Base-by-base conservation (phyloP, 148 eudicot genomes). In the Pharnaceum exiguum region DNA sequence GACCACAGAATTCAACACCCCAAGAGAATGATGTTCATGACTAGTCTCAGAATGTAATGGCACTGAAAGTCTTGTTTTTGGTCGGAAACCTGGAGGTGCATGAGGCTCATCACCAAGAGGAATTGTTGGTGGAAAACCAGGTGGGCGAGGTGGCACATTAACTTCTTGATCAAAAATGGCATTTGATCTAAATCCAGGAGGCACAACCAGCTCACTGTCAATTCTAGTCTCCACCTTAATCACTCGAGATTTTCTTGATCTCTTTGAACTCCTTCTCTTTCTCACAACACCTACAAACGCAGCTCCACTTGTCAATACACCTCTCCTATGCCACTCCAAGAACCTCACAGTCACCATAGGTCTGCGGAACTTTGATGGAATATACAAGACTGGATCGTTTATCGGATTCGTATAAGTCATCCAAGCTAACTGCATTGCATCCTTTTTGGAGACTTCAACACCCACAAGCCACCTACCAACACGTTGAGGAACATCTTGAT, bases 401-500 rank as follows among this genome's bases (percentile, higher is more conserved):
- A 63, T 39, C 0, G 73, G 63, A 4, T 36, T 44, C 3, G 9
- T 26, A 15, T 67, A 68, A 12, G 26, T 48, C 15, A 39, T 11
- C 76, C 80, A 71, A 13, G 74, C 74, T 37, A 63, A 62, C 36
- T 28, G 53, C 48, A 32, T 47, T 23, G 38, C 52, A 6, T 46
- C 74, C 40, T 54, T 55, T 16, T 48, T 57, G 9, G 69, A 54
- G 2, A 63, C 33, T 25, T 46, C 64, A 32, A 18, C 39, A 47
- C 17, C 36, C 27, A 60, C 39, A 26, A 30, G 22, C 36, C 11
- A 25, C 6, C 72, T 40, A 19, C 15, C 7, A 19, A 75, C 74
- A 7, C 15, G 5, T 5, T 44, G 38, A 4, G 90, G 86, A 31
- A 84, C 27, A 28, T 81, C 86, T 25, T 81, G 86, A 64, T 73